A percentile compares a stretch with the other conserved stretches of the same genome.
Conservation (phyloP, 2,329 filamentous ascomycete genomes). For the Dothistroma pini region DNA sequence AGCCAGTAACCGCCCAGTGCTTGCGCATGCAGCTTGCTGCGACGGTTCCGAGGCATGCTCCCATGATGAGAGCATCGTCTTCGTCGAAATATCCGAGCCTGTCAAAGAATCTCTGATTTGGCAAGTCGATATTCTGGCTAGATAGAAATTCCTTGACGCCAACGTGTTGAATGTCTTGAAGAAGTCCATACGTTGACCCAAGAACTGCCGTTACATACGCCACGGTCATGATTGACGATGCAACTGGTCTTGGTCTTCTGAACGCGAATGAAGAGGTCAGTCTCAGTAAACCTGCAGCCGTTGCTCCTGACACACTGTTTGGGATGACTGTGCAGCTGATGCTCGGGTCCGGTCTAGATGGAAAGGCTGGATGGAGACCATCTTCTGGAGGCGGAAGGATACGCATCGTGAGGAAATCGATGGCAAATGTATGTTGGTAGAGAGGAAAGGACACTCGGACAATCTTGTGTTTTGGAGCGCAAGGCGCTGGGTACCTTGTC, state of each 20-base stretch:
- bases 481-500: neutral
- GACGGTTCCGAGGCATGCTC: neutral
- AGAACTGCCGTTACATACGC: neutral
- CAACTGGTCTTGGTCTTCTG: neutral
- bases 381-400: neutral
- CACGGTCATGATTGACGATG: neutral
- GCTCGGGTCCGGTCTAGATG: neutral
- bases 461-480: neutral
- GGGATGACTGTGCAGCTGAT: neutral
- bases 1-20: neutral
- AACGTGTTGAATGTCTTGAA: neutral
- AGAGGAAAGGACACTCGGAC: neutral
- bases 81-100: neutral
- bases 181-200: neutral
- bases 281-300: neutral
- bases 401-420: neutral
- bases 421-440: neutral
- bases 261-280: neutral
- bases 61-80: neutral
- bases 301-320: neutral
- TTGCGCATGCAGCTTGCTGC: neutral
- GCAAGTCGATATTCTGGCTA: neutral
- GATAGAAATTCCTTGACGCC: neutral
- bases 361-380: neutral
- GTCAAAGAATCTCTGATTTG: neutral